These are phyloP conservation scores for Toxicodendron radicans DNA, from an alignment of 345 rosid genomes.

Conservation along the genomic window DNA sequence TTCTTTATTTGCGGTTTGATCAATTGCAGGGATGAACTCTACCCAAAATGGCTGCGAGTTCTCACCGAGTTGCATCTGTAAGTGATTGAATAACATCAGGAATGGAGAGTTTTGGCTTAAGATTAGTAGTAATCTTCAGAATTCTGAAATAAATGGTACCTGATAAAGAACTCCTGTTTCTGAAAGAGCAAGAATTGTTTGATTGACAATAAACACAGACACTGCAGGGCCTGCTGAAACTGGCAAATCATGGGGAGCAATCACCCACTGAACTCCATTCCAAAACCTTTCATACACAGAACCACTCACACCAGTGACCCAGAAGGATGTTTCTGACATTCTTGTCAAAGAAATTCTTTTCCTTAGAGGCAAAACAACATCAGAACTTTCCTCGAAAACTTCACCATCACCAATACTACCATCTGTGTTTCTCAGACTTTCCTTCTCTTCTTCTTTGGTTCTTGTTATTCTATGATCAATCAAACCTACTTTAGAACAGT, in stretches of 20 bases:
- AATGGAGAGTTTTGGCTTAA: background rate
- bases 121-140: background rate
- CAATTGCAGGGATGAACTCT: slow-evolving; percentile 35
- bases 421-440: slow-evolving; percentile 20
- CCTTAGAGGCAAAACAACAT: slow-evolving; percentile 41
- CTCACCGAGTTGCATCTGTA: slow-evolving; percentile 58
- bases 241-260: slow-evolving; percentile 65
- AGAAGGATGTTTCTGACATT: slow-evolving; percentile 61
- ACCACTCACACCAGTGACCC: slow-evolving; percentile 74
- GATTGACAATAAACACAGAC: slow-evolving; percentile 53
- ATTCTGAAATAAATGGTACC: slow-evolving; percentile 33
- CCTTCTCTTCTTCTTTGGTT: slow-evolving; percentile 23
- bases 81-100: background rate
- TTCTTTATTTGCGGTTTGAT: slow-evolving; percentile 33
- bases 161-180: slow-evolving; percentile 58
- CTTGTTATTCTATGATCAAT: slow-evolving; percentile 28
- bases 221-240: slow-evolving; percentile 43
- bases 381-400: slow-evolving; percentile 22
- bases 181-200: slow-evolving; percentile 61
- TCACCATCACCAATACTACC: background rate
- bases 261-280: slow-evolving; percentile 77
- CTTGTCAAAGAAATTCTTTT: slow-evolving; percentile 58
- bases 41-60: slow-evolving; percentile 58
- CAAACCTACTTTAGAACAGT: slow-evolving; percentile 56
- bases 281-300: slow-evolving; percentile 69